Conservation (phyloP, 768 basidiomycete species). For the Boletellus ananiceps region DNA sequence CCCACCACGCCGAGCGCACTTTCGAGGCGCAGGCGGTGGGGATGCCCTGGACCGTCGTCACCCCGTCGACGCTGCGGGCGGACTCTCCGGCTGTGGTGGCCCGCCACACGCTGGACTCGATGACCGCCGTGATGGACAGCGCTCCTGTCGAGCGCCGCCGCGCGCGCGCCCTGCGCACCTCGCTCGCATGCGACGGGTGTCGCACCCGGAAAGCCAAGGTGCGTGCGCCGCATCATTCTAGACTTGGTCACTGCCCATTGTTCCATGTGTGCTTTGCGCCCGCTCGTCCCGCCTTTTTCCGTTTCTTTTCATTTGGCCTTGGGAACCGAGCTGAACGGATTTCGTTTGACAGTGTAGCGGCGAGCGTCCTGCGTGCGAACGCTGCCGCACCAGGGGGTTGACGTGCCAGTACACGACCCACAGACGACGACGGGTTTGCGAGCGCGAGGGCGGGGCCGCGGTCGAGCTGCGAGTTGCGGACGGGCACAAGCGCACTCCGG, state of each 20-base stretch:
- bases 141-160: too few relatives aligned
- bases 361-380: constrained; percentile 63
- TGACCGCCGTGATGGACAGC: too few relatives aligned
- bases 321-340: neutral
- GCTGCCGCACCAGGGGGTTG: constrained; percentile 56
- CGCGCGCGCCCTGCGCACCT: too few relatives aligned
- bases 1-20: too few relatives aligned
- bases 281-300: too few relatives aligned
- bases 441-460: neutral
- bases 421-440: neutral
- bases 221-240: constrained; percentile 8
- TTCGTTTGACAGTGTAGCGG: constrained; percentile 54
- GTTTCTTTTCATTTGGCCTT: neutral
- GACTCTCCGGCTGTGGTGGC: too few relatives aligned
- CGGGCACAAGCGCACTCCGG: too few relatives aligned
- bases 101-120: too few relatives aligned
- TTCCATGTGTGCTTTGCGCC: neutral
- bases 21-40: too few relatives aligned
- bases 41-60: too few relatives aligned
- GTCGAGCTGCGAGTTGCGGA: too few relatives aligned
- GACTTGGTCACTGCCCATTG: neutral
- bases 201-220: constrained; percentile 73
- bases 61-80: too few relatives aligned
- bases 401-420: constrained; percentile 55
- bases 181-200: constrained; percentile 72